Percentiles rank a stretch among this genome's conserved stretches.
These are phyloP conservation scores for Diaporthe ampelina DNA, from an alignment of 2,329 filamentous ascomycete species.

Conservation along the genomic window DNA sequence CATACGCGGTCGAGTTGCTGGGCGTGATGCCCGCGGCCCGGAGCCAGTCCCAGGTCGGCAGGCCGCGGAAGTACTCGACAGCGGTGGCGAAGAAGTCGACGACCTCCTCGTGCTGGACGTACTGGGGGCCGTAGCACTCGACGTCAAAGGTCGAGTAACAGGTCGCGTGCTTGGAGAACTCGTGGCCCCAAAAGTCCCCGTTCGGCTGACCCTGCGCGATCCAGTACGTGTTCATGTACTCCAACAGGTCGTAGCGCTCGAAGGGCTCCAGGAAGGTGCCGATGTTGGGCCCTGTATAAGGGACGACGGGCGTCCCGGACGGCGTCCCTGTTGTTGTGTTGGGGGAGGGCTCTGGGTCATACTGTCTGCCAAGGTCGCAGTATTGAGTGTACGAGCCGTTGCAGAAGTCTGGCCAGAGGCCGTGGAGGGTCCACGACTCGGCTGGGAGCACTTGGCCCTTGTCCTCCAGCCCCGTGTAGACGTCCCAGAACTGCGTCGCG, in stretches of 20 bases:
- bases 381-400: slow-evolving; percentile 75
- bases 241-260: slow-evolving; percentile 70
- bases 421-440: slow-evolving; percentile 72
- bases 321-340: slow-evolving; percentile 73
- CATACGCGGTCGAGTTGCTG: slow-evolving; percentile 70
- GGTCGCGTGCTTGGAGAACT: slow-evolving; percentile 77
- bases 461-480: slow-evolving; percentile 71
- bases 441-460: slow-evolving; percentile 70
- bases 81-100: slow-evolving; percentile 74
- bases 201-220: slow-evolving; percentile 69
- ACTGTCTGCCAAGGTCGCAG: slow-evolving; percentile 75
- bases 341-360: slow-evolving; percentile 71
- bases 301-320: slow-evolving; percentile 65
- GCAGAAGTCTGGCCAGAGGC: slow-evolving; percentile 69
- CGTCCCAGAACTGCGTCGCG: slow-evolving; percentile 75
- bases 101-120: slow-evolving; percentile 69
- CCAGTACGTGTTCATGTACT: slow-evolving; percentile 78
- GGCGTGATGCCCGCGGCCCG: slow-evolving; percentile 66
- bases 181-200: slow-evolving; percentile 74
- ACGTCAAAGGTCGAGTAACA: slow-evolving; percentile 77
- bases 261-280: slow-evolving; percentile 70
- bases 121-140: slow-evolving; percentile 73
- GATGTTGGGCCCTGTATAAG: slow-evolving; percentile 71
- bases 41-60: slow-evolving; percentile 75
- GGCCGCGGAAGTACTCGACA: slow-evolving; percentile 67